A percentile compares a stretch with the other conserved stretches of the same genome.
Conservation (phyloP, 2,329 filamentous ascomycete genomes). For the Penicillium digitatum region DNA sequence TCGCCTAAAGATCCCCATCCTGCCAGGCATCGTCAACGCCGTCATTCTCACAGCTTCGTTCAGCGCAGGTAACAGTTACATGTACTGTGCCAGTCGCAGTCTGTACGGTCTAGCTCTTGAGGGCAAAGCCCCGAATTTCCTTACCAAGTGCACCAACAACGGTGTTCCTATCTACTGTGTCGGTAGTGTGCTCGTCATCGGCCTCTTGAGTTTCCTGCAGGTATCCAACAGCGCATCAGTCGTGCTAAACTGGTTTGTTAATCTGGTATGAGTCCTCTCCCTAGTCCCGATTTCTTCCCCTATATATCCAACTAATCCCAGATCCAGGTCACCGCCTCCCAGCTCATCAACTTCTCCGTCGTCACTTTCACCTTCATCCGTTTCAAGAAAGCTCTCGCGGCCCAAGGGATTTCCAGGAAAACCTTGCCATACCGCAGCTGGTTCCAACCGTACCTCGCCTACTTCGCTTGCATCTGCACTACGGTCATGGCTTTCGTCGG, state of each 20-base stretch:
- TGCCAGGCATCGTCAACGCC: slow-evolving; percentile 70
- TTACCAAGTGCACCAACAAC: slow-evolving; percentile 58
- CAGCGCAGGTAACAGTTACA: slow-evolving; percentile 65
- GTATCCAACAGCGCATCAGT: slow-evolving; percentile 62
- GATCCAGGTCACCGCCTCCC: slow-evolving; percentile 61
- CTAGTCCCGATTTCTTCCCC: neutral
- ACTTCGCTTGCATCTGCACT: slow-evolving; percentile 59
- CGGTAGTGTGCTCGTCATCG: slow-evolving; percentile 60
- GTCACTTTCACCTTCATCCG: slow-evolving; percentile 68
- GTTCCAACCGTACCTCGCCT: slow-evolving; percentile 69
- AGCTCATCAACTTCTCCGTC: slow-evolving; percentile 68
- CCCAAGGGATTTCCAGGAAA: slow-evolving; percentile 64
- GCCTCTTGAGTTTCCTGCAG: slow-evolving; percentile 69
- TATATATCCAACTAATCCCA: neutral
- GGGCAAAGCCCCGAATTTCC: slow-evolving; percentile 64
- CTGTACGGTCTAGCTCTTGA: slow-evolving; percentile 66
- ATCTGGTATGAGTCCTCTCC: slow-evolving; percentile 44
- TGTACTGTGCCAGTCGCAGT: slow-evolving; percentile 65
- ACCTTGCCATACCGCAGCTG: slow-evolving; percentile 66
- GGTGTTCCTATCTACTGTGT: slow-evolving; percentile 76
- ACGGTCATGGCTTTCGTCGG: slow-evolving; percentile 70
- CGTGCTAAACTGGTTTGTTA: slow-evolving; percentile 70
- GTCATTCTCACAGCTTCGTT: slow-evolving; percentile 66
- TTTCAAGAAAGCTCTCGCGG: slow-evolving; percentile 65
- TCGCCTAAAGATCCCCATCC: slow-evolving; percentile 57